Base-by-base conservation (phyloP, 441 rosid species). In the Geranium incanum region DNA sequence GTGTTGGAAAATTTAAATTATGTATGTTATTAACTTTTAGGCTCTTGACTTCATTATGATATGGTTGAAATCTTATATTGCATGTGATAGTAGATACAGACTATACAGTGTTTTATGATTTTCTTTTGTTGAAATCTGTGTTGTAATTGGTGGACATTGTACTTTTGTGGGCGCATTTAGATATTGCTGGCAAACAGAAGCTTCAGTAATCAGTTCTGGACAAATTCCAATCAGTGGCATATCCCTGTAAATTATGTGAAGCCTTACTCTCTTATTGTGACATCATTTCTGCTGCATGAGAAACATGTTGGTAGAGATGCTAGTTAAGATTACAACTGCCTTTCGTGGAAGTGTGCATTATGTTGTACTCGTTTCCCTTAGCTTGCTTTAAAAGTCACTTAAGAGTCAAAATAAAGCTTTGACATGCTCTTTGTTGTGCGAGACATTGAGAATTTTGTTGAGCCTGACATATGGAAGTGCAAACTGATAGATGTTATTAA, bases 61-160 rank as follows among this genome's bases (percentile, higher is more conserved):
- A 55, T 55, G 6, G 16, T 15, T 55, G 5, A 6, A 12, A 15
- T 55, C 62, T 55, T 55, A 4, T 55, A 15, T 55, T 55, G 21
- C 62, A 55, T 55, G 62, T n/a, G 62, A 55, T 55, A 55, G 62
- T 16, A 55, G 15, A 55, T 16, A 55, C 62, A 16, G 62, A 15
- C 59, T 55, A 55, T 15, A 5, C 4, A 16, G 16, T 15, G 21
- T 4, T 16, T 55, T 16, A 55, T 16, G 19, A 16, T 16, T 55
- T 15, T 6, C 19, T 1, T 55, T 55, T 19, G 16, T 55, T 19
- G 15, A 50, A 55, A 55, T 15, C 62, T 55, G 3, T 50, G 59
- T 9, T 45, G 52, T 45, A 45, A 4, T 13, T 45, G 52, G 52
- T 45, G 52, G 13, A 11, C 13, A 45, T 11, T 45, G 2, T 43